Evolutionary conservation across 176 grass and related monocot genomes (phyloP), one percentile per base, ranked within the genome.

Genomic region (Neostapfia colusana): DNA sequence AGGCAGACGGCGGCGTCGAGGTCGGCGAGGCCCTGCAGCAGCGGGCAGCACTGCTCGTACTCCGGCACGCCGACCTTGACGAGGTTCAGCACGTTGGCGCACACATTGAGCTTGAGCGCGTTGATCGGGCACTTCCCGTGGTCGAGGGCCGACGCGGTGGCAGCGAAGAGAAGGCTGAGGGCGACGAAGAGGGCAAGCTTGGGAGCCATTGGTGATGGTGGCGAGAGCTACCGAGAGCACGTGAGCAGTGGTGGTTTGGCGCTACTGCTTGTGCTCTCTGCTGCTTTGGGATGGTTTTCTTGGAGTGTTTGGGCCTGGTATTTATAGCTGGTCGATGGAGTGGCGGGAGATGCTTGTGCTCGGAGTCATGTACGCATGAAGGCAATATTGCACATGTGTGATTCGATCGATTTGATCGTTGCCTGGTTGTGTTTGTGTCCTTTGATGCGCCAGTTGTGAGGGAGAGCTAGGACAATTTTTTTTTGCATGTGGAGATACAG

Each of bases 1-100:
- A 76, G 85, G 67, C 76, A 67, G 0, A 74, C 23, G 36, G 85
- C 44, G 21, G 75, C 48, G 23, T 83, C 80, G 24, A 65, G 31
- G 41, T 64, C 48, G 12, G 31, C 38, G 12, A 43, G 50, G 7
- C 68, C 40, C 0, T 13, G 0, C 55, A 75, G 78, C 71, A 65
- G 54, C 4, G 74, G 28, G 64, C 85, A 86, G 68, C 79, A 81
- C 14, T 72, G 13, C 0, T 63, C 13, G n/a, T 21, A 7, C 1
- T n/a, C 31, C 3, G 31, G 31, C 31, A 31, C 31, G 31, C 31
- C 31, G 31, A 31, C 31, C 31, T 31, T 31, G 31, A 31, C 3
- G 31, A 31, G 31, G 31, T 3, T 3, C 31, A 31, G 31, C 31
- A 31, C 31, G 31, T 31, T 31, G 31, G 31, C 31, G 31, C 31